Base-by-base conservation (phyloP, 2,329 filamentous ascomycete species). In the Fusarium beomiforme region DNA sequence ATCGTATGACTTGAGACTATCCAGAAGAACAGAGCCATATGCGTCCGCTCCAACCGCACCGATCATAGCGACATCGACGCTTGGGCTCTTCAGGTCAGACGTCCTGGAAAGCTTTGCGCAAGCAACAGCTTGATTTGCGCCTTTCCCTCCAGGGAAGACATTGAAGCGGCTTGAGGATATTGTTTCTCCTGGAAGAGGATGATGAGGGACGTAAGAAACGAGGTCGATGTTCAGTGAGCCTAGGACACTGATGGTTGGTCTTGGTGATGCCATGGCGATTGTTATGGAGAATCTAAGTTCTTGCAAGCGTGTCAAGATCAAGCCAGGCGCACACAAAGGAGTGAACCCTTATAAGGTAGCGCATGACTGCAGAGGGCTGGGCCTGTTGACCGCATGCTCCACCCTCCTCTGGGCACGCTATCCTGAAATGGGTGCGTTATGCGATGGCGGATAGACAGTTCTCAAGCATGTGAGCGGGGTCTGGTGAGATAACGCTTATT, bases 221-320 rank as follows among this genome's bases (percentile, higher is more conserved):
- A 98, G 91, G 83, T 99, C 95, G 78, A 93, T 93, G 83, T 98
- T 98, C 64, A 99, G 90, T 31, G 95, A 98, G 74, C 95, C 95
- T 73, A 98, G 90, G 67, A 98, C 89, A 69, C 92, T 91, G 80
- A 98, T 96, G 76, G 54, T 46, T 8, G 62, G 64, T 7, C 33
- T 67, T 24, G 54, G 8, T 34, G 43, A 51, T 4, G 34, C 11
- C 62, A 67, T 67, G 24, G 4, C 8, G 29, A 11, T 7, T 34
- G 6, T 9, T 0, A 12, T 13, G 10, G 4, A 3, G 13, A 5
- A n/a, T 21, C 31, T 23, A 16, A 16, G 17, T 24, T 21, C 12
- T 24, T 39, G 41, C 12, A 23, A 14, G 13, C 12, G 21, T 9
- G 10, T 13, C 6, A 24, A 21, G 14, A 19, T 14, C 37, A 10